Conservation (phyloP, 164 flowering plant species). For the Chloranthus sessilifolius region DNA sequence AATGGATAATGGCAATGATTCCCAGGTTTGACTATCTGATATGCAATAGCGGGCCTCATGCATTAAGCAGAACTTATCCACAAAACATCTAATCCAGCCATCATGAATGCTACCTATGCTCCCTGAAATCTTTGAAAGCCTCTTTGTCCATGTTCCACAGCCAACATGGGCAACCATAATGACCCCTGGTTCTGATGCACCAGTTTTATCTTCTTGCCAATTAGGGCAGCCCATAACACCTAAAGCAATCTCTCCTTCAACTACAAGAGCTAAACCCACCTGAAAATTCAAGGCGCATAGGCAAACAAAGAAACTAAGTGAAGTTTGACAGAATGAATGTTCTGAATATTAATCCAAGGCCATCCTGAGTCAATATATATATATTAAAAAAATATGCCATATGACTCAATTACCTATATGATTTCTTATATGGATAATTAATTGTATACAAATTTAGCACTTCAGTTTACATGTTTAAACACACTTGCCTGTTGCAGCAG, state of each 20-base stretch:
- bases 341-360: too few species aligned
- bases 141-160: conserved; percentile 83
- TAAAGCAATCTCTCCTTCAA: conserved; percentile 69
- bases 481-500: too few species aligned
- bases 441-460: too few species aligned
- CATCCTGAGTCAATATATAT: too few species aligned
- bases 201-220: conserved; percentile 36
- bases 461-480: too few species aligned
- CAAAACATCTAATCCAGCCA: conserved; percentile 62
- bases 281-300: conserved; percentile 23
- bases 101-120: conserved; percentile 8
- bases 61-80: conserved; percentile 38
- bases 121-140: conserved; percentile 20
- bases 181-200: conserved; percentile 33
- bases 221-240: conserved; percentile 96
- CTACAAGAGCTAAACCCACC: conserved; percentile 92
- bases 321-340: background rate
- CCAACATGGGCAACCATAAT: conserved; percentile 79
- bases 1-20: conserved; percentile 59
- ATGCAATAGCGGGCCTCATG: conserved; percentile 61
- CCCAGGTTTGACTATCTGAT: conserved; percentile 89
- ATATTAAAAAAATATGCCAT: too few species aligned
- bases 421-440: too few species aligned
- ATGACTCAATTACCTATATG: too few species aligned
- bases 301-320: conserved; percentile 3